A percentile compares a stretch with the other conserved stretches of the same genome.
Evolutionary conservation across 2,329 filamentous ascomycete genomes (phyloP).

Genomic region (Scolecobasidium constrictum): DNA sequence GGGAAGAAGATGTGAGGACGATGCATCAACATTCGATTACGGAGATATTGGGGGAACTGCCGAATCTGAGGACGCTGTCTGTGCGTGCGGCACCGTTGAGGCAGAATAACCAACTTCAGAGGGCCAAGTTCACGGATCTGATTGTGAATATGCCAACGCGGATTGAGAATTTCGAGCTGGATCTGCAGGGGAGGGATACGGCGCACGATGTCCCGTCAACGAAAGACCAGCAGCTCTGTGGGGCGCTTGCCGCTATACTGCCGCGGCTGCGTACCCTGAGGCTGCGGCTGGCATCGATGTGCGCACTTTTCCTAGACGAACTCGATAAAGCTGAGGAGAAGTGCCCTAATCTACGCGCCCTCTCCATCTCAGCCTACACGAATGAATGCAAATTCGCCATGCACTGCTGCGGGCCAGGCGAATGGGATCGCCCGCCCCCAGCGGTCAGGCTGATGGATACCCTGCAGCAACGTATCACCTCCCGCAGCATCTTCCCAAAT

Average conservation of each 20-base stretch:
- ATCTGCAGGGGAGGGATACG: not conserved
- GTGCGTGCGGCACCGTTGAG: not conserved
- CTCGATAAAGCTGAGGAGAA: not conserved
- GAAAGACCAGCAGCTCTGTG: not conserved
- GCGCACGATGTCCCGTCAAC: not conserved
- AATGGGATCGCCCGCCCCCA: not conserved
- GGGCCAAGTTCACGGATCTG: not conserved
- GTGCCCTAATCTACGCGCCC: not conserved
- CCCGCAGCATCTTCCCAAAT: not conserved
- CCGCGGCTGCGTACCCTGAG: not conserved
- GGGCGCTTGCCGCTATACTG: not conserved
- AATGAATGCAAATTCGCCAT: not conserved
- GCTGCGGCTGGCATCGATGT: not conserved
- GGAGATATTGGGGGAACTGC: not conserved
- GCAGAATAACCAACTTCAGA: not conserved
- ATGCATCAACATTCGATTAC: not conserved
- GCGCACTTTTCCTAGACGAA: not conserved
- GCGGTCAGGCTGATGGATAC: not conserved
- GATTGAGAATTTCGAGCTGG: not conserved
- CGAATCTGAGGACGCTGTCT: not conserved
- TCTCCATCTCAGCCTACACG: not conserved
- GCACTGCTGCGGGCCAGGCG: not conserved
- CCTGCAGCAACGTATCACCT: not conserved
- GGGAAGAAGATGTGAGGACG: not conserved
- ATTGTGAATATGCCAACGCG: not conserved